Base-by-base conservation (phyloP, 768 basidiomycete genomes). In the Lenzites betulinus region DNA sequence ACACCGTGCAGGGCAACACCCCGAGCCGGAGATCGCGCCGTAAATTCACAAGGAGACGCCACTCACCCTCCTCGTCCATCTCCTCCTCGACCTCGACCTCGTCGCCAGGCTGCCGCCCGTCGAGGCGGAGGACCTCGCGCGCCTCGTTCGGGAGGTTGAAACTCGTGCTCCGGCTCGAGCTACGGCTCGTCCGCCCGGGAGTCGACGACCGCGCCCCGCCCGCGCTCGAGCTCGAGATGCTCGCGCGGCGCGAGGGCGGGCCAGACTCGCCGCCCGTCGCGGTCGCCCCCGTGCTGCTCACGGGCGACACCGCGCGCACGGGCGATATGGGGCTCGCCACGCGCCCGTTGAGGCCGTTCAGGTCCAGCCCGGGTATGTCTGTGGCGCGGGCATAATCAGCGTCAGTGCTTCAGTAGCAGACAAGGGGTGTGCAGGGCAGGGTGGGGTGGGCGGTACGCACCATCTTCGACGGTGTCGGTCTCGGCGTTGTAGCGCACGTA, bases 401-500 rank as follows among this genome's bases (percentile, higher is more conserved):
- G n/a, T n/a, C n/a, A n/a, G n/a, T n/a, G n/a, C n/a, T n/a, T n/a
- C n/a, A n/a, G n/a, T n/a, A n/a, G n/a, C n/a, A n/a, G n/a, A n/a
- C n/a, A n/a, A n/a, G n/a, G n/a, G n/a, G n/a, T n/a, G n/a, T n/a
- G n/a, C n/a, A n/a, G n/a, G n/a, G n/a, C n/a, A n/a, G n/a, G n/a
- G n/a, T n/a, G n/a, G n/a, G n/a, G 48, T 48, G 20, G 20, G 57
- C 22, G n/a, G 75, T 78, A 70, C 73, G 58, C 61, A 93, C 95
- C 93, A 63, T 90, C 87, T 74, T 94, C 92, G 43, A 93, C 76
- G 54, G 83, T 82, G 72, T 94, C 92, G n/a, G 88, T 88, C 71
- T 90, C 88, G 2, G 92, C 83, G 68, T 94, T 90, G 74, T 94
- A 95, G 66, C 93, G 81, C 54, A 98, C 95, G 74, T 91, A 98